These are phyloP conservation scores for Ophiostoma himal-ulmi DNA, from an alignment of 2,329 filamentous ascomycete species.

Conservation along the genomic window DNA sequence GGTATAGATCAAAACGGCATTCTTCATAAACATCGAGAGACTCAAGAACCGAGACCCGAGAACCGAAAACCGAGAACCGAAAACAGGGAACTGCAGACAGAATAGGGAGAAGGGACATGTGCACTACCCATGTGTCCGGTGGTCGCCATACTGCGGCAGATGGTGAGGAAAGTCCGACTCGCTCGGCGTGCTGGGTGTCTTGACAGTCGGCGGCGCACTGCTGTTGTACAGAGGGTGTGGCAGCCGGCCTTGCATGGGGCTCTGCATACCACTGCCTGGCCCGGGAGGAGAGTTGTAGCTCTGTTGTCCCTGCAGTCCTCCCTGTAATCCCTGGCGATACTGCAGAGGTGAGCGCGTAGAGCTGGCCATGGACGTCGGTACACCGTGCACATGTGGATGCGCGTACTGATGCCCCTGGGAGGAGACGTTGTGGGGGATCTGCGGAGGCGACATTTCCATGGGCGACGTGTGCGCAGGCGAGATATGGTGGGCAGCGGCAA, in stretches of 20 bases:
- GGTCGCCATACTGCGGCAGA: slow-evolving; percentile 18
- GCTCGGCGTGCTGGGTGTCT: slow-evolving; percentile 23
- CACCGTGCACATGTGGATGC: neutral
- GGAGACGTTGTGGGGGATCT: neutral
- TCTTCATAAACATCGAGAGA: neutral
- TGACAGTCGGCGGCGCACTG: slow-evolving; percentile 12
- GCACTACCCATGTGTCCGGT: neutral
- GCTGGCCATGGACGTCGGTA: neutral
- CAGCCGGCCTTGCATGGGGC: slow-evolving; percentile 9
- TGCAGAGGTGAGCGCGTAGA: slow-evolving; percentile 1
- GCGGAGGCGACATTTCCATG: slow-evolving; percentile 2
- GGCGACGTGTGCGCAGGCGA: slow-evolving; percentile 22
- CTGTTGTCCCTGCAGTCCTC: neutral
- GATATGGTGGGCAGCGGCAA: neutral
- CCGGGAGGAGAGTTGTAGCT: neutral
- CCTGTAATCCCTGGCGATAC: neutral
- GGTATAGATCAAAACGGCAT: slow-evolving; percentile 5
- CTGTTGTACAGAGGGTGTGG: neutral
- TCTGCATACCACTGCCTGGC: slow-evolving; percentile 10
- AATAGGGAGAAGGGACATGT: neutral
- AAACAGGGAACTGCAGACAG: neutral
- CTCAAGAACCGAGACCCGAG: neutral
- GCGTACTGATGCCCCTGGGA: neutral
- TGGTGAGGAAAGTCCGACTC: slow-evolving; percentile 21
- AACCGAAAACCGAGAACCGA: neutral